phyloP scores from a whole-genome alignment of 2,329 filamentous ascomycete genomes.

The Zasmidium angulare region DNA sequence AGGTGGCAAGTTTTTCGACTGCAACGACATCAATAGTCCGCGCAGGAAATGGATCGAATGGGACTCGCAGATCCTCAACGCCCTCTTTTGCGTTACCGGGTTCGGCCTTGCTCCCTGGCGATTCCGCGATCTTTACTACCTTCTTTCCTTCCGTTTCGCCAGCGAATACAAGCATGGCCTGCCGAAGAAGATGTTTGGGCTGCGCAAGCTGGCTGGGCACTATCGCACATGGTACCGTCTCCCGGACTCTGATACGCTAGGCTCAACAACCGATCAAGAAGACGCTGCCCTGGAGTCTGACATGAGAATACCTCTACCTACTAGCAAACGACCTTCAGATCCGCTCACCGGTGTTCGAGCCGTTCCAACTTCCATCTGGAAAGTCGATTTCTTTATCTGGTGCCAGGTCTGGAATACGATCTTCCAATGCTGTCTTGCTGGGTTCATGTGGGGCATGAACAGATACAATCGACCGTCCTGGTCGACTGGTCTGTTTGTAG shows the following conservation, averaged over 20 bases:
- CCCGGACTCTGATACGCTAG: slow-evolving; percentile 62
- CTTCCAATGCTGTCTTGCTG: slow-evolving; percentile 66
- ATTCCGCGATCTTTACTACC: slow-evolving; percentile 74
- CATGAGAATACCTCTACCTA: slow-evolving; percentile 61
- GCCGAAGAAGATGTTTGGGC: slow-evolving; percentile 48
- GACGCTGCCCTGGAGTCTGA: slow-evolving; percentile 35
- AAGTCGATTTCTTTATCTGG: slow-evolving; percentile 77
- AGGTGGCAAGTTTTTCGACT: slow-evolving; percentile 25
- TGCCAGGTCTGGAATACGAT: slow-evolving; percentile 77
- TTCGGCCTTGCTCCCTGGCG: slow-evolving; percentile 85
- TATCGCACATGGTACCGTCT: slow-evolving; percentile 76
- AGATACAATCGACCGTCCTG: slow-evolving; percentile 69
- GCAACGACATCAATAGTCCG: slow-evolving; percentile 54
- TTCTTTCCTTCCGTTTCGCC: slow-evolving; percentile 62
- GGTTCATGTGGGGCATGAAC: slow-evolving; percentile 70
- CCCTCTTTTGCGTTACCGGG: slow-evolving; percentile 81
- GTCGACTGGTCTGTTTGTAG: slow-evolving; percentile 78
- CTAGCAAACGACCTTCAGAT: slow-evolving; percentile 61
- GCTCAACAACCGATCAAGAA: slow-evolving; percentile 25
- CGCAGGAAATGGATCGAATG: slow-evolving; percentile 83
- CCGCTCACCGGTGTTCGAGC: slow-evolving; percentile 73
- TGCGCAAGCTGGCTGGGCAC: slow-evolving; percentile 71
- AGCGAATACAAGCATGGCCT: slow-evolving; percentile 22
- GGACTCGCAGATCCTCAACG: slow-evolving; percentile 80
- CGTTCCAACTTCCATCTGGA: slow-evolving; percentile 67